Evolutionary conservation across 768 basidiomycete genomes (phyloP).

Genomic region (Boletus bicolor): DNA sequence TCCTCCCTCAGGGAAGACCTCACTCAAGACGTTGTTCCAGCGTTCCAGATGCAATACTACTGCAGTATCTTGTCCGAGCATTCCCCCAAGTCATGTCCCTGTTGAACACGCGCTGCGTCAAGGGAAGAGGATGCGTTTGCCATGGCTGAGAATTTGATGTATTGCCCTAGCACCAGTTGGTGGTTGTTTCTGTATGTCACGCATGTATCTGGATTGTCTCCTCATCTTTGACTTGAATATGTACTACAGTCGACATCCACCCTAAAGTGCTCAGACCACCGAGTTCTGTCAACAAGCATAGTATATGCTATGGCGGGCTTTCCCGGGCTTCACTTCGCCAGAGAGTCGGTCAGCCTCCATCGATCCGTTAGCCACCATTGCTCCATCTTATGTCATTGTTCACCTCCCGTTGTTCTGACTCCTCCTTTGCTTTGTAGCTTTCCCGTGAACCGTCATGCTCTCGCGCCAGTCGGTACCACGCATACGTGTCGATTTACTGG

Average conservation of each 20-base stretch:
- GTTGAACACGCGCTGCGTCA: slow-evolving; percentile 22
- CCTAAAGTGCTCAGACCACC: background rate
- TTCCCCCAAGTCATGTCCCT: slow-evolving; percentile 19
- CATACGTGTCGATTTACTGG: slow-evolving; percentile 20
- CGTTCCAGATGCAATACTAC: slow-evolving; percentile 28
- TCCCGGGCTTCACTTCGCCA: background rate
- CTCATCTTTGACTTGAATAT: slow-evolving; percentile 9
- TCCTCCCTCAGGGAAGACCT: slow-evolving; percentile 15
- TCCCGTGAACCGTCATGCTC: slow-evolving; percentile 17
- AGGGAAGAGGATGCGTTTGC: slow-evolving; percentile 29
- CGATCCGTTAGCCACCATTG: slow-evolving; percentile 20
- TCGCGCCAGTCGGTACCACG: slow-evolving; percentile 16
- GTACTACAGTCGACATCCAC: slow-evolving; percentile 6
- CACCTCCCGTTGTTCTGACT: slow-evolving; percentile 9
- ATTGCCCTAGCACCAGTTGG: slow-evolving; percentile 1
- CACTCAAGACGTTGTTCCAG: slow-evolving; percentile 28
- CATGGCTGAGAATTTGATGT: slow-evolving; percentile 32
- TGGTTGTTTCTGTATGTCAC: slow-evolving; percentile 21
- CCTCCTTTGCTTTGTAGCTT: slow-evolving; percentile 4
- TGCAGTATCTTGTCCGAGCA: slow-evolving; percentile 7
- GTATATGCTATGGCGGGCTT: background rate
- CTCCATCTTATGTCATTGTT: background rate
- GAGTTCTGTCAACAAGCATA: background rate
- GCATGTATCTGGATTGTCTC: slow-evolving; percentile 17
- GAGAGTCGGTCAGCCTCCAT: slow-evolving; percentile 23